Evolutionary conservation across 352 stramenopile species (phyloP).

Genomic region (Pythium scleroteichum): DNA sequence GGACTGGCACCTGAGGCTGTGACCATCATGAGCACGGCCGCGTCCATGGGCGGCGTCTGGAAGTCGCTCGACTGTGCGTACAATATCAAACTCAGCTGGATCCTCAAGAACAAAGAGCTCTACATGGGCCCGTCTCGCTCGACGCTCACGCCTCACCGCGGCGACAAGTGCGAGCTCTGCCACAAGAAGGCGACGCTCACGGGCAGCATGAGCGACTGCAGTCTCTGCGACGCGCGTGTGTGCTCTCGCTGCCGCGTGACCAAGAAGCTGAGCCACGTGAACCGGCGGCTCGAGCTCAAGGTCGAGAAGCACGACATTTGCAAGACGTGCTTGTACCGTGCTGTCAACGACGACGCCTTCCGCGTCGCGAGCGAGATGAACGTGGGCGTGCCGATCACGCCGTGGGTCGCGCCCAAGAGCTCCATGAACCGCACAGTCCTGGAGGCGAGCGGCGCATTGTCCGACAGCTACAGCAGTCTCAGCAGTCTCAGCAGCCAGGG

Average conservation of each 20-base stretch:
- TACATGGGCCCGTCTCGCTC: constrained; percentile 7
- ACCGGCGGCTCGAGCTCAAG: constrained; percentile 11
- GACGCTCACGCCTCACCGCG: not conserved
- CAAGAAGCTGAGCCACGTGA: constrained; percentile 17
- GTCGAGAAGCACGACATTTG: constrained; percentile 16
- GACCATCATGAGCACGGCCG: constrained; percentile 34
- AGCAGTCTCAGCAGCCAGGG: too few species aligned
- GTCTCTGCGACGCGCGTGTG: constrained; percentile 12
- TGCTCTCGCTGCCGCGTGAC: constrained; percentile 19
- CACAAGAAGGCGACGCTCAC: constrained; percentile 15
- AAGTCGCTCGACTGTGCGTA: constrained; percentile 25
- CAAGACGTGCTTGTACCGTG: constrained; percentile 17
- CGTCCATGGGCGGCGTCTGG: constrained; percentile 37
- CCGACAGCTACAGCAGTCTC: too few species aligned
- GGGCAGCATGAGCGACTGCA: constrained; percentile 7
- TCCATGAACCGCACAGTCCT: too few species aligned
- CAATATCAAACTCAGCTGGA: constrained; percentile 33
- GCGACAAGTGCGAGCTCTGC: constrained; percentile 13
- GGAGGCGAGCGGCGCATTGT: too few species aligned
- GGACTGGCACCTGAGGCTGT: constrained; percentile 44
- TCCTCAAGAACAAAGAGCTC: constrained; percentile 34
- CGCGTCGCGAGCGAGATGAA: constrained; percentile 18
- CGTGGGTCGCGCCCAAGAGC: constrained; percentile 1
- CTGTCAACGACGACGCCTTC: constrained; percentile 18
- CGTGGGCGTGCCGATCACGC: constrained; percentile 15